Base-by-base conservation (phyloP, 2,329 filamentous ascomycete species). In the Phaeomoniella chlamydospora region DNA sequence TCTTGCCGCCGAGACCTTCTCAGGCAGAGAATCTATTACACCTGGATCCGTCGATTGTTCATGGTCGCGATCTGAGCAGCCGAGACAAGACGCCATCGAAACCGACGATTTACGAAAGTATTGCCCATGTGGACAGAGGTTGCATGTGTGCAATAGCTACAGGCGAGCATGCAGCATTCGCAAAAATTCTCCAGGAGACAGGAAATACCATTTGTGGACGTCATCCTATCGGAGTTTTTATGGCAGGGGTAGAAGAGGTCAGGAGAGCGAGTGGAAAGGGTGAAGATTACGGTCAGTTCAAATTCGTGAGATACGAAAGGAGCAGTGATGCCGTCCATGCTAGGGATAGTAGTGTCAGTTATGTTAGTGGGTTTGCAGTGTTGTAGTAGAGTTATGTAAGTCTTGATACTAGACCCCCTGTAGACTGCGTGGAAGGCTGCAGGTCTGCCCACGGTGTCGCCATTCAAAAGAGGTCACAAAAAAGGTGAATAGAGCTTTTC, bases 151-250 rank as follows among this genome's bases (percentile, higher is more conserved):
- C 84, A 0, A 82, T 96, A 29, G 76, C 87, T 52, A 76, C 74
- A 2, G 87, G 88, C 1, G 67, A 59, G 5, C 80, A 93, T 48
- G 62, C 70, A 15, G 61, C 57, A 0, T 96, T 94, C 54, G 63
- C 83, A 12, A 63, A 72, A 2, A 77, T 74, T 29, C 57, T 98
- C 14, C 58, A 66, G 36, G 60, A 72, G 22, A 96, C 88, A 0
- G 73, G 74, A 11, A 98, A 98, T 49, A 94, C 90, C 0, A 84
- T 98, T 0, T 98, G 90, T 51, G 90, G 90, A 3, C 69, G 88
- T 34, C 90, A 98, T 61, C 90, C 90, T 0, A 96, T 98, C 48
- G 87, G 90, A 0, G 79, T 96, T 3, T 72, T 81, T 26, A 86
- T 98, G 84, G 85, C 87, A 1, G 86, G 80, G 0, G 57, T 96